These are phyloP conservation scores for Skeletonema potamos DNA, from an alignment of 108 stramenopile species.

Conservation along the genomic window DNA sequence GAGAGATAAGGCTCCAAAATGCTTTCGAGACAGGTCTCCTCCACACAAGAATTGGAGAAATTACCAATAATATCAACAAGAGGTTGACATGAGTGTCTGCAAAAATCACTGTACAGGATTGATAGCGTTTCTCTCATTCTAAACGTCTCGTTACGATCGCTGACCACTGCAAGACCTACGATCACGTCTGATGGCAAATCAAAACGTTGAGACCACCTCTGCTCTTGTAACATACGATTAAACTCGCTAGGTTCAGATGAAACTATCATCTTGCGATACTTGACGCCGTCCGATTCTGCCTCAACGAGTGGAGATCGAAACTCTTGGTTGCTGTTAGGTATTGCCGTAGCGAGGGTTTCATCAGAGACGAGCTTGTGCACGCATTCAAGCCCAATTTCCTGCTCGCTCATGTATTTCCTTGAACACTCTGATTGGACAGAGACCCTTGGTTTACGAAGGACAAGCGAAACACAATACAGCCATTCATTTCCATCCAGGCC, in stretches of 20 bases:
- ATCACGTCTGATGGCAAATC: slow-evolving; percentile 7
- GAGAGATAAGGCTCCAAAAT: slow-evolving; percentile 64
- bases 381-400: slow-evolving; percentile 7
- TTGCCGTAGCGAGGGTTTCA: not conserved
- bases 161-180: slow-evolving; percentile 72
- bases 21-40: slow-evolving; percentile 42
- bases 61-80: slow-evolving; percentile 71
- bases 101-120: slow-evolving; percentile 48
- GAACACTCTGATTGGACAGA: not conserved
- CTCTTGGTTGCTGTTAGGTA: not conserved
- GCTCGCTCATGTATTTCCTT: slow-evolving; percentile 1
- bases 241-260: slow-evolving; percentile 41
- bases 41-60: slow-evolving; percentile 54
- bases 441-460: slow-evolving; percentile 39
- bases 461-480: slow-evolving; percentile 77
- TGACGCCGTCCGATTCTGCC: slow-evolving; percentile 14
- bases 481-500: slow-evolving; percentile 47
- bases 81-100: slow-evolving; percentile 45
- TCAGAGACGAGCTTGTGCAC: slow-evolving; percentile 11
- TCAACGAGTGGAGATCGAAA: slow-evolving; percentile 48
- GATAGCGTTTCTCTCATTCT: slow-evolving; percentile 75
- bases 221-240: slow-evolving; percentile 46
- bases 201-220: slow-evolving; percentile 46
- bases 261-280: slow-evolving; percentile 48
- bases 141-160: slow-evolving; percentile 58